Evolutionary conservation across 768 basidiomycete genomes (phyloP).

Genomic region (Mycena latifolia): DNA sequence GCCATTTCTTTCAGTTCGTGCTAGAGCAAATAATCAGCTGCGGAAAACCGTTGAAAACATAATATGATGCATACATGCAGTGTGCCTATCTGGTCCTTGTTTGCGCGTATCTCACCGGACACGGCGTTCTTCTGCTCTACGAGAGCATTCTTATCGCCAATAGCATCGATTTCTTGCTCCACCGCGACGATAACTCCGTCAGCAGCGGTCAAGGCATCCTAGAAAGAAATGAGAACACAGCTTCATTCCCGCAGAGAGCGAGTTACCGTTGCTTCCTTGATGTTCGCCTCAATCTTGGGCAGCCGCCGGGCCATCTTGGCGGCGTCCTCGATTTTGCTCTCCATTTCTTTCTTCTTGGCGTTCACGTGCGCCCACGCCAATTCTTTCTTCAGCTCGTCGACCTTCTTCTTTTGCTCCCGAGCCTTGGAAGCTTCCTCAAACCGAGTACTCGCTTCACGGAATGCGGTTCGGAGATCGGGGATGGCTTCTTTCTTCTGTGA

Average conservation of each 20-base stretch:
- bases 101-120: conserved; percentile 56
- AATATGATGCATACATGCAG: conserved; percentile 58
- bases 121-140: conserved; percentile 49
- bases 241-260: conserved; percentile 41
- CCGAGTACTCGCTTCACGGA: conserved; percentile 68
- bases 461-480: conserved; percentile 76
- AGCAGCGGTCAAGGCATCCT: conserved; percentile 20
- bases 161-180: conserved; percentile 53
- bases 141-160: conserved; percentile 65
- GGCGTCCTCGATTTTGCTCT: conserved; percentile 49
- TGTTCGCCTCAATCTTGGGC: conserved; percentile 52
- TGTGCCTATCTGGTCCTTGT: conserved; percentile 56
- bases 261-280: conserved; percentile 50
- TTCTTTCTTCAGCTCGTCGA: conserved; percentile 80
- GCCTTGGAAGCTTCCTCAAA: conserved; percentile 84
- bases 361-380: conserved; percentile 90
- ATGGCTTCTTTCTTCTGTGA: conserved; percentile 80
- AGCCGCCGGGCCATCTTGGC: conserved; percentile 49
- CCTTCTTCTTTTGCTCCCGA: conserved; percentile 74
- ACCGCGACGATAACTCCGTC: conserved; percentile 49
- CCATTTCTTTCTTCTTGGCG: conserved; percentile 73
- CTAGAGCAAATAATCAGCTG: conserved; percentile 46
- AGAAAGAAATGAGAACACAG: not conserved
- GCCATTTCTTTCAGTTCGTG: conserved; percentile 65
- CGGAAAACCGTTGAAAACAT: not conserved